Evolutionary conservation across 2,329 filamentous ascomycete genomes (phyloP).

Genomic region (Ophiocordyceps camponoti-leonardi): DNA sequence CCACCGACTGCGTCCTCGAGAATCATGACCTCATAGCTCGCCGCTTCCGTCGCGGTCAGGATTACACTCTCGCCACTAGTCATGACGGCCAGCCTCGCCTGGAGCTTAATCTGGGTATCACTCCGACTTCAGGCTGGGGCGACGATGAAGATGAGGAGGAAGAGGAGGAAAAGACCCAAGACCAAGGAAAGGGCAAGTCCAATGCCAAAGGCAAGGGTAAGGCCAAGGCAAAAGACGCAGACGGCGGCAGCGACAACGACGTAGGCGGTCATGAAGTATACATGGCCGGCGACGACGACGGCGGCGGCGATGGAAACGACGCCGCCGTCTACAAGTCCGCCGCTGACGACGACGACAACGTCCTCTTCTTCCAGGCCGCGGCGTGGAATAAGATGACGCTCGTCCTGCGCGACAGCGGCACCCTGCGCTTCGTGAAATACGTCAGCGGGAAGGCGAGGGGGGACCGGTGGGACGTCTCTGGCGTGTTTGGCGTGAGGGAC

Average conservation of each 20-base stretch:
- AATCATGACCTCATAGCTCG: conserved; percentile 67
- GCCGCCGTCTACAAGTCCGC: conserved; percentile 76
- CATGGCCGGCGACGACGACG: conserved; percentile 61
- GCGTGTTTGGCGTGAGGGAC: conserved; percentile 55
- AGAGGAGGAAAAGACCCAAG: conserved; percentile 11
- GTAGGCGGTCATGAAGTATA: conserved; percentile 76
- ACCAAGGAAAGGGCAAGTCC: conserved; percentile 13
- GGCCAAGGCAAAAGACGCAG: conserved; percentile 2
- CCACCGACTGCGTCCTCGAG: conserved; percentile 58
- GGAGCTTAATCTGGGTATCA: conserved; percentile 76
- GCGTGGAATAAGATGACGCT: conserved; percentile 85
- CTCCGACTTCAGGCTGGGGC: conserved; percentile 73
- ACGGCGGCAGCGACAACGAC: conserved; percentile 27
- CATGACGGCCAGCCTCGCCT: conserved; percentile 64
- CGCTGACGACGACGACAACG: conserved; percentile 63
- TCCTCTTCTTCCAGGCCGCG: conserved; percentile 44
- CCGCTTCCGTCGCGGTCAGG: conserved; percentile 69
- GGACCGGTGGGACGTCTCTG: conserved; percentile 84
- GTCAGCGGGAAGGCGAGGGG: conserved; percentile 68
- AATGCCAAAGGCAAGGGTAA: conserved; percentile 16
- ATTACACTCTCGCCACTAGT: conserved; percentile 85
- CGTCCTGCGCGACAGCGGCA: conserved; percentile 72
- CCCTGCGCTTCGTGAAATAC: conserved; percentile 91
- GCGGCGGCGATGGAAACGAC: conserved; percentile 45
- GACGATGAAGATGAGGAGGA: conserved; percentile 34